Percentiles rank a stretch among this genome's conserved stretches.
Conservation (phyloP, 2,329 filamentous ascomycete genomes). For the Zymoseptoria ardabiliae region DNA sequence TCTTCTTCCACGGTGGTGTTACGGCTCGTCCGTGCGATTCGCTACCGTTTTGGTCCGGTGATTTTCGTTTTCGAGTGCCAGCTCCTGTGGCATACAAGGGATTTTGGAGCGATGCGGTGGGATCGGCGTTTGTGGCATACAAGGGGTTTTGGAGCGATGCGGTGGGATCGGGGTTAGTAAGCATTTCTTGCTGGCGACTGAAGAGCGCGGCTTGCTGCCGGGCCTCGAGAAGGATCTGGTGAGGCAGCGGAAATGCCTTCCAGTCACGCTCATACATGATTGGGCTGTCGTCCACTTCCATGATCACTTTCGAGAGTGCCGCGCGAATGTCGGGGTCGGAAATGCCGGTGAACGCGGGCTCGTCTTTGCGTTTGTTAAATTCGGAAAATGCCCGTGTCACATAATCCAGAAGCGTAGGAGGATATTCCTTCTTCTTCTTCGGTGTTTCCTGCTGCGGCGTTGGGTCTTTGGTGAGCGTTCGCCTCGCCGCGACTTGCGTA, state of each 20-base stretch:
- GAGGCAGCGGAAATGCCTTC: slow-evolving; percentile 74
- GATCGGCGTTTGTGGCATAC: slow-evolving; percentile 2
- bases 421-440: slow-evolving; percentile 64
- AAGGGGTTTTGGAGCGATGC: slow-evolving; percentile 2
- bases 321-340: slow-evolving; percentile 63
- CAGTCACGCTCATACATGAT: slow-evolving; percentile 73
- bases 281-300: slow-evolving; percentile 62
- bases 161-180: slow-evolving; percentile 21
- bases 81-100: slow-evolving; percentile 1
- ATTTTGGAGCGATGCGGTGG: slow-evolving; percentile 9
- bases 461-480: slow-evolving; percentile 27
- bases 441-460: slow-evolving; percentile 12
- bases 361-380: slow-evolving; percentile 47
- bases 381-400: slow-evolving; percentile 78
- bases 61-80: slow-evolving; percentile 72
- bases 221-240: slow-evolving; percentile 71
- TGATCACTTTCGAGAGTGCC: slow-evolving; percentile 81
- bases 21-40: slow-evolving; percentile 43
- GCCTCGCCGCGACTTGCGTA: slow-evolving; percentile 40
- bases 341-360: slow-evolving; percentile 34
- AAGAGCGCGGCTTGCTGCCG: slow-evolving; percentile 43
- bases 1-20: slow-evolving; percentile 67
- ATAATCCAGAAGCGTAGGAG: slow-evolving; percentile 74
- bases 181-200: slow-evolving; percentile 17
- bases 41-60: slow-evolving; percentile 53